Conservation (phyloP, 495 filamentous ascomycete species). For the Annulohypoxylon maeteangense region DNA sequence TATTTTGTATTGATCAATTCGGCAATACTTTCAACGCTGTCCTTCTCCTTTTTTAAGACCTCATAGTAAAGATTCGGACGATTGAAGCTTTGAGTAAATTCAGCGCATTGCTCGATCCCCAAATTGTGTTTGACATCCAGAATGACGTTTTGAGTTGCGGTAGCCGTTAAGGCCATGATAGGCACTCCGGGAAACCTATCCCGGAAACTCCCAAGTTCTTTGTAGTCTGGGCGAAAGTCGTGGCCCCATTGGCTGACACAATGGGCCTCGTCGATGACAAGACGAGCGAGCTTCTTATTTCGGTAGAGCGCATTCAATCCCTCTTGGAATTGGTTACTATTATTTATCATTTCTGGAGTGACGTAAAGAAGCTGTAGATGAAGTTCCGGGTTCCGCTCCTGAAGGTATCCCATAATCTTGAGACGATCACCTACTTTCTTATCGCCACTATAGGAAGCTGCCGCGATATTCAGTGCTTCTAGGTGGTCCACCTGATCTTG, state of each 20-base stretch:
- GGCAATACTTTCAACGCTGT: constrained; percentile 72
- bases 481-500: constrained; percentile 92
- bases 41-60: constrained; percentile 67
- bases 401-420: constrained; percentile 68
- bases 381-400: constrained; percentile 70
- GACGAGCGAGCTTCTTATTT: constrained; percentile 77
- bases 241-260: constrained; percentile 99
- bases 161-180: constrained; percentile 93
- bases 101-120: constrained; percentile 76
- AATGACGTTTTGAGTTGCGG: constrained; percentile 92
- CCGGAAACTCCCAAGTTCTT: constrained; percentile 78
- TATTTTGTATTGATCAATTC: constrained; percentile 75
- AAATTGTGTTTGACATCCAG: constrained; percentile 90
- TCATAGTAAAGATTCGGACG: constrained; percentile 90
- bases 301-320: constrained; percentile 70
- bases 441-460: constrained; percentile 82
- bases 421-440: constrained; percentile 63
- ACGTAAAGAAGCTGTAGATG: constrained; percentile 88
- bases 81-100: constrained; percentile 93
- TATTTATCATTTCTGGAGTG: constrained; percentile 95
- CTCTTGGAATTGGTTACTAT: constrained; percentile 70
- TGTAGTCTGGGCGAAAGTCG: constrained; percentile 98
- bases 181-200: constrained; percentile 78
- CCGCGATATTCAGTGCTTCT: constrained; percentile 75
- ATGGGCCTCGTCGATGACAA: constrained; percentile 98